Evolutionary conservation across 345 rosid species (phyloP), one percentile per base, ranked within the genome.

Genomic region (Eucalyptus sp.): DNA sequence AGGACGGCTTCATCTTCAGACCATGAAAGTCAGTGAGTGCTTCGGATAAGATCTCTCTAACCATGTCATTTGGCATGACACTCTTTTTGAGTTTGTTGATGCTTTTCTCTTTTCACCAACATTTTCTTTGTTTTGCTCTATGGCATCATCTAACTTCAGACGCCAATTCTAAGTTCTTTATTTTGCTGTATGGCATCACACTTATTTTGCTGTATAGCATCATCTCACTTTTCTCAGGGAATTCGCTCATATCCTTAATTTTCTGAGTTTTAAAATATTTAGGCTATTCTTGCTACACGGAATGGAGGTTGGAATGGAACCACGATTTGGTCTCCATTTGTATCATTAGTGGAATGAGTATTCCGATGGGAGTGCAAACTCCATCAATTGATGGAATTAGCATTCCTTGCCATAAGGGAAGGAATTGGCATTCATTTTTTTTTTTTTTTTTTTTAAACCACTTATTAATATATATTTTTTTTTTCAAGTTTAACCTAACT

Each of bases 21-120:
- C 88, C 97, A 90, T 87, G 99, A 98, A 92, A 95, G 98, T 94
- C 99, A 97, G 99, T 98, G 92, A 97, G 99, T 97, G 90, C 83
- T 71, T 71, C 83, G 8, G 46, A 71, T 71, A 71, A 37, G 46
- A 71, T 71, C 83, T 71, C 83, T 71, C 83, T 37, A 37, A 71
- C 46, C 83, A 71, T 71, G 83, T 71, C 83, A 71, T 37, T 18
- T 71, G 46, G 24, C 46, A 37, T 37, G 27, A 37, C 27, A 5
- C 83, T 71, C 46, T 71, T 5, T 43, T 10, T 6, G 46, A 71
- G 83, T 71, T 37, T 71, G 83, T 20, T 37, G 83, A 71, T 37
- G 46, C 83, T 37, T 71, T 11, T 33, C 46, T 71, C 83, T 71
- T 71, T 71, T 71, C 46, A 71, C 83, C 83, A 71, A 37, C 46